Evolutionary conservation across 768 basidiomycete genomes (phyloP), one percentile per base, ranked within the genome.

Genomic region (Rhodotorula graminis): DNA sequence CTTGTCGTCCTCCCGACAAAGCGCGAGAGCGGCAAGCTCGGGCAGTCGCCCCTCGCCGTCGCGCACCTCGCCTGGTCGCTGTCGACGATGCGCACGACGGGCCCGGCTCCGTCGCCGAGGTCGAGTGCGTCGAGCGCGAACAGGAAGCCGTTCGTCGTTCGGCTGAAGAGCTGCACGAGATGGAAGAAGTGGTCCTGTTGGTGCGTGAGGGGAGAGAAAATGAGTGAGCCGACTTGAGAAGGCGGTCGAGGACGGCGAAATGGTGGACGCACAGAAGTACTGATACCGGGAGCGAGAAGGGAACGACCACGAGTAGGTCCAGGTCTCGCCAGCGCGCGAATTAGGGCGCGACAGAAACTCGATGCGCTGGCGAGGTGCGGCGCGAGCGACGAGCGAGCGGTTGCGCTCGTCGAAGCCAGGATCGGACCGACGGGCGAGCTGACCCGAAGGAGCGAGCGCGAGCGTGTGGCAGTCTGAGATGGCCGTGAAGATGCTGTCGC

Each of bases 291-390:
- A 3, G 19, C 50, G 33, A 37, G 33, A 25, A 21, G n/a, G 19
- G 33, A 27, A 56, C 57, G n/a, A 49, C 70, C 70, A 71, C 47
- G 55, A 25, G 64, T 65, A 71, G 42, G 60, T 49, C 70, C 70
- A 71, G 18, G 57, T 65, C 21, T 59, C 47, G 19, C 64, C 56
- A 15, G 31, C 46, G 10, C 49, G 29, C 10, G 47, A 57, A 21
- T 53, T 44, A 0, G 64, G 64, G 57, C 58, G 65, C 11, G 70
- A 71, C 33, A 65, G 56, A 49, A 71, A 49, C 59, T 71, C 70
- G 50, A 65, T 64, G 11, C 70, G 61, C 64, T 71, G 70, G 21
- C 63, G 62, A 23, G 69, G 10, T 6, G 27, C 12, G 27, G 27
- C 27, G 52, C 25, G n/a, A 27, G 21, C 25, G 52, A 53, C 3